Evolutionary conservation across 192 early-diverging fungal genomes (phyloP).

Genomic region (Irineochytrium annulatum): DNA sequence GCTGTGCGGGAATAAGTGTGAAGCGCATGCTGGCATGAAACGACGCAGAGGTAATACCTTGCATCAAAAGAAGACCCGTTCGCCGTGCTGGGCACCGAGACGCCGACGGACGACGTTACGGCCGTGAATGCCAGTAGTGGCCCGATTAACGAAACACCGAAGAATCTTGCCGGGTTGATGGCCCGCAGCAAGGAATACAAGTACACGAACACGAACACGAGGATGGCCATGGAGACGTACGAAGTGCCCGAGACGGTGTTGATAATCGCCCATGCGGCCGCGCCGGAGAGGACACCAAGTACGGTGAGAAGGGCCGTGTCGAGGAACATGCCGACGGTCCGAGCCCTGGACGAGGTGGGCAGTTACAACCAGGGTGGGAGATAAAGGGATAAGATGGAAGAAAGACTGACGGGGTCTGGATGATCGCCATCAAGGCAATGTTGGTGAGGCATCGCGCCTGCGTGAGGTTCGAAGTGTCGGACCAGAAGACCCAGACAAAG

Average conservation of each 20-base stretch:
- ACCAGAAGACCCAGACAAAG: conserved; percentile 18
- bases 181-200: conserved; percentile 15
- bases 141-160: conserved; percentile 8
- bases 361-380: not conserved
- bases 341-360: not conserved
- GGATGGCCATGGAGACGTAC: conserved; percentile 11
- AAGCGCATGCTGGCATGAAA: too few species aligned
- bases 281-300: not conserved
- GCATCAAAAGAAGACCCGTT: conserved; percentile 4
- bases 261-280: conserved; percentile 5
- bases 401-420: conserved; percentile 18
- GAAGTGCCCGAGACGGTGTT: not conserved
- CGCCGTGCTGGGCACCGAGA: conserved; percentile 1
- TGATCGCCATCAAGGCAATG: conserved; percentile 11
- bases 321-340: conserved; percentile 20
- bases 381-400: not conserved
- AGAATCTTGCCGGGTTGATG: conserved; percentile 11
- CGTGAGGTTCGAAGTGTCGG: not conserved
- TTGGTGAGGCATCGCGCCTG: conserved; percentile 10
- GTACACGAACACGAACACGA: conserved; percentile 18
- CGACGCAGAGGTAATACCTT: too few species aligned
- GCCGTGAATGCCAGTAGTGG: conserved; percentile 6
- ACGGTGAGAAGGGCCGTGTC: not conserved
- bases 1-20: too few species aligned
- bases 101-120: conserved; percentile 1